Conservation (phyloP, 805 yeast species). For the Candida hispaniensis region DNA sequence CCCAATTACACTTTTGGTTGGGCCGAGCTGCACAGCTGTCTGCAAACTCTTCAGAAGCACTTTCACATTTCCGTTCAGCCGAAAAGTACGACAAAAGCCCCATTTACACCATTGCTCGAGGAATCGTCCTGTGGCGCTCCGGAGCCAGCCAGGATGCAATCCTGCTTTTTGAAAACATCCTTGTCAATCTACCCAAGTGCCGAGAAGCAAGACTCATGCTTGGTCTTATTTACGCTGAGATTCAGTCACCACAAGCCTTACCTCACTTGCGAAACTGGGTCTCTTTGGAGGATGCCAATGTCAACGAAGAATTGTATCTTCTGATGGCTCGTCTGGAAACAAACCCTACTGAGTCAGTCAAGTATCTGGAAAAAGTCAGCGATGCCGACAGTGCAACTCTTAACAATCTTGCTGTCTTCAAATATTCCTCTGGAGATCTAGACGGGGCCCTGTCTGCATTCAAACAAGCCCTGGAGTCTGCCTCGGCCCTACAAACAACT, state of each 20-base stretch:
- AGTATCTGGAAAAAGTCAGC: slow-evolving; percentile 17
- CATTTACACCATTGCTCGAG: slow-evolving; percentile 69
- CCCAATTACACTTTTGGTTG: slow-evolving; percentile 73
- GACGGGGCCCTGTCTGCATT: slow-evolving; percentile 50
- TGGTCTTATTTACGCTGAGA: slow-evolving; percentile 59
- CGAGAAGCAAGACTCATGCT: slow-evolving; percentile 58
- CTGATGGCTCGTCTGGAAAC: slow-evolving; percentile 69
- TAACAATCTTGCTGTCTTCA: slow-evolving; percentile 78
- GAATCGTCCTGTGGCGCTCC: slow-evolving; percentile 70
- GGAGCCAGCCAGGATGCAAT: slow-evolving; percentile 73
- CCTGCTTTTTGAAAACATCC: slow-evolving; percentile 67
- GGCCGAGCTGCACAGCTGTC: slow-evolving; percentile 63
- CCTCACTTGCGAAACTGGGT: slow-evolving; percentile 10
- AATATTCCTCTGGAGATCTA: slow-evolving; percentile 51
- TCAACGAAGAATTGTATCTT: slow-evolving; percentile 19
- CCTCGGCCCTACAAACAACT: slow-evolving; percentile 22
- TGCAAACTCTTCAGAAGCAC: slow-evolving; percentile 57
- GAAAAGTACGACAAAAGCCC: slow-evolving; percentile 49
- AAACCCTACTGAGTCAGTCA: slow-evolving; percentile 31
- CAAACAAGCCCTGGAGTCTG: slow-evolving; percentile 34
- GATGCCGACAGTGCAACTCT: slow-evolving; percentile 58
- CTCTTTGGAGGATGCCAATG: no score
- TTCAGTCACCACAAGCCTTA: slow-evolving; percentile 22
- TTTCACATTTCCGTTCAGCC: slow-evolving; percentile 61
- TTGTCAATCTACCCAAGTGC: slow-evolving; percentile 54